A percentile compares a stretch with the other conserved stretches of the same genome.
Conservation (phyloP, 78 protist genomes). For the Chrysochromulina parva region DNA sequence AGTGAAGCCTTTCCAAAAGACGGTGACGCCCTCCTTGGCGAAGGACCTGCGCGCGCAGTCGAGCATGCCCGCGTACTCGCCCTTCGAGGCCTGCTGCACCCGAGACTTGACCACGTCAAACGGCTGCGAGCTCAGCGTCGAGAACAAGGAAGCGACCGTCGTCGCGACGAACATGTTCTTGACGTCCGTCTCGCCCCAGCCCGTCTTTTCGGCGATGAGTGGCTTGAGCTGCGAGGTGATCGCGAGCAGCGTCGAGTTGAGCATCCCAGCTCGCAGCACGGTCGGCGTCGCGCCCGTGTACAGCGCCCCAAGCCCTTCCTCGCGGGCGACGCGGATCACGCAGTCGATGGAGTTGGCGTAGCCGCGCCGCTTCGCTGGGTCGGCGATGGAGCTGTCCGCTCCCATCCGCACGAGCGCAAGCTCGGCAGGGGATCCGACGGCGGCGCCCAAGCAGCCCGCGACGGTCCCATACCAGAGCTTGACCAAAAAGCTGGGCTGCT, state of each 20-base stretch:
- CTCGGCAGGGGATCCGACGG: background rate
- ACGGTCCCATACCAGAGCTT: background rate
- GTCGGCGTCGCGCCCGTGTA: background rate
- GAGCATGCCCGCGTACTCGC: background rate
- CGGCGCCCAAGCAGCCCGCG: background rate
- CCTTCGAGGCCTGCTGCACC: background rate
- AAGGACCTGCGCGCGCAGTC: background rate
- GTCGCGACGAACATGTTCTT: background rate
- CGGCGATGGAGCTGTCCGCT: background rate
- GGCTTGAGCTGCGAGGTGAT: background rate
- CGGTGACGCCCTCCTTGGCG: background rate
- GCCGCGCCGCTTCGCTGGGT: background rate
- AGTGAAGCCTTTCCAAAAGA: background rate
- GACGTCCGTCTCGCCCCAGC: background rate
- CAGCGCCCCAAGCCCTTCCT: background rate
- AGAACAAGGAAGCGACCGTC: background rate
- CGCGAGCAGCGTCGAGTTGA: background rate
- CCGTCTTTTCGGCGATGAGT: background rate
- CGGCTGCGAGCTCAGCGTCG: background rate
- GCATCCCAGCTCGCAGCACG: background rate
- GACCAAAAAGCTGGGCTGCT: background rate
- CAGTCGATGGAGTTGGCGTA: background rate
- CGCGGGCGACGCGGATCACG: background rate
- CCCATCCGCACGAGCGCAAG: background rate
- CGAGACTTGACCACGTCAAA: background rate